Percentiles rank a stretch among this genome's conserved stretches.
These are phyloP conservation scores for Stagonosporopsis rhizophila DNA, from an alignment of 2,329 filamentous ascomycete species.

Conservation along the genomic window DNA sequence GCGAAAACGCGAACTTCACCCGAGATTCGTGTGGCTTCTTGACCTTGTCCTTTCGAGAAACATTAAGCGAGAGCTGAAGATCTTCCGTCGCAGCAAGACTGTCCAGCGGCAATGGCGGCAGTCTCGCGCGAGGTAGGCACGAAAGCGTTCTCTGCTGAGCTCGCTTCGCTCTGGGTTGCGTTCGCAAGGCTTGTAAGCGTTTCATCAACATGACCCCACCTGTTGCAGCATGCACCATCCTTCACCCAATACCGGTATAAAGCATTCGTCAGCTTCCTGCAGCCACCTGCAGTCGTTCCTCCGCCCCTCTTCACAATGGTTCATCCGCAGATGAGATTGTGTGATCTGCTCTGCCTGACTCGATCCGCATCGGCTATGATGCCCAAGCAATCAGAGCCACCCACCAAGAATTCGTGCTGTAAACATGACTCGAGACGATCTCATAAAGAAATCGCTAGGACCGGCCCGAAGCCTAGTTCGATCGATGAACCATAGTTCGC, in stretches of 20 bases:
- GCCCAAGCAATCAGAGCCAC: not conserved
- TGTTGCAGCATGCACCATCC: not conserved
- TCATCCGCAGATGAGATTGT: not conserved
- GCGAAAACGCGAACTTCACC: not conserved
- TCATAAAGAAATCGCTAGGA: not conserved
- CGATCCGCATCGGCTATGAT: not conserved
- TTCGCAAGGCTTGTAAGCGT: not conserved
- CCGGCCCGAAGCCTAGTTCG: not conserved
- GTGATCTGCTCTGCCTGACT: not conserved
- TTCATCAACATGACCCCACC: not conserved
- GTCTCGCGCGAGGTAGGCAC: not conserved
- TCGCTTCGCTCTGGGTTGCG: not conserved
- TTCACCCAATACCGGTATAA: not conserved
- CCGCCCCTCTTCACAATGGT: not conserved
- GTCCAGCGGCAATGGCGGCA: not conserved
- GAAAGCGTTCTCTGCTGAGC: not conserved
- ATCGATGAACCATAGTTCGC: not conserved
- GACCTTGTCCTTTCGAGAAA: not conserved
- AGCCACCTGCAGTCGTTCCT: not conserved
- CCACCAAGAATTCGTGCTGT: not conserved
- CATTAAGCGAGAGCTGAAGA: not conserved
- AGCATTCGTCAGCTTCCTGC: not conserved
- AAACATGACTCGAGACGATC: not conserved
- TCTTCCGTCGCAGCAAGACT: not conserved
- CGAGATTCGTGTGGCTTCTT: not conserved